A percentile compares a stretch with the other conserved stretches of the same genome.
These are phyloP conservation scores for Bryum argenteum DNA, from an alignment of 225 moss, liverwort and hornwort genomes.

Conservation along the genomic window DNA sequence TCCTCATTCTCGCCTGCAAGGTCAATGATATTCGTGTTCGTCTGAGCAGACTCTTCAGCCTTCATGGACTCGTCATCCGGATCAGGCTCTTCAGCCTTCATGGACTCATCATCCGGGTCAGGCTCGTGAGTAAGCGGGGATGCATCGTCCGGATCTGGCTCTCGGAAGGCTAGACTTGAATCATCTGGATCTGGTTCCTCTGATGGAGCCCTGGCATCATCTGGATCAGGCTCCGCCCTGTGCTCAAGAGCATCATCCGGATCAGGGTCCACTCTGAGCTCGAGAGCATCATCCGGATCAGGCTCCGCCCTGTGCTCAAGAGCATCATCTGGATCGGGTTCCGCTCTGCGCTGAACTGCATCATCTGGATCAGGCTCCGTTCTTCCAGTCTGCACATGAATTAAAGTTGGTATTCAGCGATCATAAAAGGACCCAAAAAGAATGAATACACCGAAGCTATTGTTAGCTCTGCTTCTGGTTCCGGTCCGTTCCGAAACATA, in stretches of 20 bases:
- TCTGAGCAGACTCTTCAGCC: conserved; percentile 27
- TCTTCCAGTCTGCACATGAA: conserved; percentile 15
- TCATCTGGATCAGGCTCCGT: conserved; percentile 48
- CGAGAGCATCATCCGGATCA: conserved; percentile 44
- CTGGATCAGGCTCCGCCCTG: too few relatives aligned
- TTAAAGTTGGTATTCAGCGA: not conserved
- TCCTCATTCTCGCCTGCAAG: conserved; percentile 30
- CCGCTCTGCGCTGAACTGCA: conserved; percentile 4
- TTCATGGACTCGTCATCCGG: conserved; percentile 33
- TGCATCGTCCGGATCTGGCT: not conserved
- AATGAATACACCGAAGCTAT: not conserved
- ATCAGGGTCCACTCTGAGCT: too few relatives aligned
- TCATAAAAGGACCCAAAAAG: not conserved
- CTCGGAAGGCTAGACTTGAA: not conserved
- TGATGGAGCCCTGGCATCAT: not conserved
- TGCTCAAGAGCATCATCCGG: too few relatives aligned
- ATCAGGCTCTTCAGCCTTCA: conserved; percentile 30
- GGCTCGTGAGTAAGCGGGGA: not conserved
- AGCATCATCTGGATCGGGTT: conserved; percentile 47
- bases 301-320: conserved; percentile 32
- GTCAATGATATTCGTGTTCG: not conserved
- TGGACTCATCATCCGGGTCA: not conserved
- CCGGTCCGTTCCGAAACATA: conserved; percentile 26
- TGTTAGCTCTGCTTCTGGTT: conserved; percentile 20
- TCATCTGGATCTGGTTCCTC: conserved; percentile 51